Evolutionary conservation across 768 basidiomycete species (phyloP).

Genomic region (Tulasnella sp.): DNA sequence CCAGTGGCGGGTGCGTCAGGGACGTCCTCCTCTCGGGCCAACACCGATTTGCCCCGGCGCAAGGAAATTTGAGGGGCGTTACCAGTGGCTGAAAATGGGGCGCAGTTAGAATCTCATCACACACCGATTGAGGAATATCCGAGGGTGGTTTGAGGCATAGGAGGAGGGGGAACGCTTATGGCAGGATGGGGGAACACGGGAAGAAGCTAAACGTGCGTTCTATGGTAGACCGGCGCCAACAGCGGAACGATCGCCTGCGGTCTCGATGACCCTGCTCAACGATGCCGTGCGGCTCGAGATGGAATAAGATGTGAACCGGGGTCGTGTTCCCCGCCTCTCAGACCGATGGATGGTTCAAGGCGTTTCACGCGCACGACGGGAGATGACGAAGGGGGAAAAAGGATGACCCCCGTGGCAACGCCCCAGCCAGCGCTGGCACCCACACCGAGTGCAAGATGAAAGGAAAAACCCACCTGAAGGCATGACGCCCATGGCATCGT

Average conservation of each 20-base stretch:
- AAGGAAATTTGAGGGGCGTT: constrained; percentile 64
- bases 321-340: background rate
- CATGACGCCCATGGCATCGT: constrained; percentile 69
- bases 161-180: background rate
- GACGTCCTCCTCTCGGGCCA: constrained; percentile 85
- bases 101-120: background rate
- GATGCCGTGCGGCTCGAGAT: background rate
- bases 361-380: background rate
- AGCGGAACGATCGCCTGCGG: background rate
- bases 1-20: constrained; percentile 67
- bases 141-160: constrained; percentile 17
- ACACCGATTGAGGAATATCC: background rate
- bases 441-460: background rate
- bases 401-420: background rate
- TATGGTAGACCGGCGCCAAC: background rate
- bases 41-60: constrained; percentile 82
- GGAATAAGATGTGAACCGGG: background rate
- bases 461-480: constrained; percentile 67
- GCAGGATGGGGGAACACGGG: background rate
- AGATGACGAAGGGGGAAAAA: background rate
- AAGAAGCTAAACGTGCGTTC: constrained; percentile 12
- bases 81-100: constrained; percentile 57
- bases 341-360: background rate
- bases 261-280: background rate
- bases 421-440: background rate